These are phyloP conservation scores for Boletus huronensis DNA, from an alignment of 768 basidiomycete genomes.

Conservation along the genomic window DNA sequence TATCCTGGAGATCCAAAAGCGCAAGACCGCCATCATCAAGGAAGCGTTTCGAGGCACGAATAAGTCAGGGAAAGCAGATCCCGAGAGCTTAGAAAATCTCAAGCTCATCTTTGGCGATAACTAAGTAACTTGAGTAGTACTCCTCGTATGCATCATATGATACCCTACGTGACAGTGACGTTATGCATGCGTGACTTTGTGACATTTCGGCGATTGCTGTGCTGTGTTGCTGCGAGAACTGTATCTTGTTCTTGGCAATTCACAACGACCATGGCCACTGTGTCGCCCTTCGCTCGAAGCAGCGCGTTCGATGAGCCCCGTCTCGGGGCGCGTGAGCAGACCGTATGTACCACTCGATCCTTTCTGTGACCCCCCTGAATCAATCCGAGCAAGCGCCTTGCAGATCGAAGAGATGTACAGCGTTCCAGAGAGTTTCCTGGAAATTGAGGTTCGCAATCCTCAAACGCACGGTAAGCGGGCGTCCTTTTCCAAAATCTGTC, in stretches of 20 bases:
- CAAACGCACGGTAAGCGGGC: slow-evolving; percentile 79
- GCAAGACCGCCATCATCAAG: slow-evolving; percentile 84
- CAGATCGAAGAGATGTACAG: slow-evolving; percentile 99
- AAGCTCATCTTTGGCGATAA: slow-evolving; percentile 37
- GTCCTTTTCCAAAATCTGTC: neutral
- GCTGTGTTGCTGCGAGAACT: slow-evolving; percentile 21
- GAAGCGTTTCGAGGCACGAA: slow-evolving; percentile 70
- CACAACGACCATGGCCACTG: slow-evolving; percentile 31
- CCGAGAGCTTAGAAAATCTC: slow-evolving; percentile 77
- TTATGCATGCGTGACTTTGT: slow-evolving; percentile 21
- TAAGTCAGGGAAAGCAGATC: slow-evolving; percentile 45
- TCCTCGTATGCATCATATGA: too few relatives aligned
- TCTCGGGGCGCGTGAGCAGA: slow-evolving; percentile 51
- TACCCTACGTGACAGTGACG: slow-evolving; percentile 46
- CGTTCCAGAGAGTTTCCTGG: slow-evolving; percentile 93
- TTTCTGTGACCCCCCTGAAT: slow-evolving; percentile 19
- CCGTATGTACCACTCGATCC: slow-evolving; percentile 36
- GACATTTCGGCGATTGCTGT: slow-evolving; percentile 18
- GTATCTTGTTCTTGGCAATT: slow-evolving; percentile 14
- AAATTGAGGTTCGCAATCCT: slow-evolving; percentile 96
- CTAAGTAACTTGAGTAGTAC: neutral
- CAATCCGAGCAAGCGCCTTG: slow-evolving; percentile 33
- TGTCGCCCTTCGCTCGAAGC: slow-evolving; percentile 64
- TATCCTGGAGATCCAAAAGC: slow-evolving; percentile 77
- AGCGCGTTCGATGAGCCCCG: slow-evolving; percentile 53